Conservation (phyloP, 2,329 filamentous ascomycete genomes). For the Didymella keratinophila region DNA sequence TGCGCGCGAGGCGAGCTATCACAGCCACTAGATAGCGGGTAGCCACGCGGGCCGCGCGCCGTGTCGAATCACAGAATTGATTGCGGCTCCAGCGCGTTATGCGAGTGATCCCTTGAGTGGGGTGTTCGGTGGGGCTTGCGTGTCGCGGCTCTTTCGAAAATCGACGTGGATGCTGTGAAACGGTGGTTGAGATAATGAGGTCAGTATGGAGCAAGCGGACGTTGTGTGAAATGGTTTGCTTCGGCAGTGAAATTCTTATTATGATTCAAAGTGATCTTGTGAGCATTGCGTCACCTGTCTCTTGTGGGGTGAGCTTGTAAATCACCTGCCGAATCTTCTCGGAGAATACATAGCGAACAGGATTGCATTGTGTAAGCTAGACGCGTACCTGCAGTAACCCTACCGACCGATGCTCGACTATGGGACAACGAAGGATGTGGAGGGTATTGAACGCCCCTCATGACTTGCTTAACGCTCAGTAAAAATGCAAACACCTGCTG, state of each 20-base stretch:
- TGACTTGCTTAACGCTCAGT: conserved; percentile 13
- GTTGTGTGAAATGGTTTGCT: neutral
- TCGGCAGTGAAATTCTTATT: neutral
- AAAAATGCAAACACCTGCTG: conserved; percentile 2
- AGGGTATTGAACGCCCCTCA: conserved; percentile 5
- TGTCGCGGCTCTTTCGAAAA: conserved; percentile 29
- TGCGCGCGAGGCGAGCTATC: conserved; percentile 1
- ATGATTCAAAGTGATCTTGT: conserved; percentile 12
- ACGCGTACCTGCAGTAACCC: conserved; percentile 18
- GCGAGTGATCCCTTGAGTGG: conserved; percentile 36
- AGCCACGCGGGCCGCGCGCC: conserved; percentile 20
- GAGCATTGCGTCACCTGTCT: conserved; percentile 17
- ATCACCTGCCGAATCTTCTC: conserved; percentile 10
- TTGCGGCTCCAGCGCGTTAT: conserved; percentile 28
- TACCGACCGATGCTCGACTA: neutral
- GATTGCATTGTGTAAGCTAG: conserved; percentile 12
- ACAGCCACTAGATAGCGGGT: neutral
- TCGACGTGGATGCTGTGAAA: conserved; percentile 7
- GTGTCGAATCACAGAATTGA: conserved; percentile 33
- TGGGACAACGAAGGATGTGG: neutral
- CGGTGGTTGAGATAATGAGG: neutral
- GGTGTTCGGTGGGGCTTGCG: conserved; percentile 29
- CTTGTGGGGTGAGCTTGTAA: conserved; percentile 1
- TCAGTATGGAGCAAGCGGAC: neutral
- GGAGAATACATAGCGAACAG: conserved; percentile 1